Percentiles rank a stretch among this genome's conserved stretches.
phyloP scores from a whole-genome alignment of 345 rosid genomes.

The Mangifera indica region DNA sequence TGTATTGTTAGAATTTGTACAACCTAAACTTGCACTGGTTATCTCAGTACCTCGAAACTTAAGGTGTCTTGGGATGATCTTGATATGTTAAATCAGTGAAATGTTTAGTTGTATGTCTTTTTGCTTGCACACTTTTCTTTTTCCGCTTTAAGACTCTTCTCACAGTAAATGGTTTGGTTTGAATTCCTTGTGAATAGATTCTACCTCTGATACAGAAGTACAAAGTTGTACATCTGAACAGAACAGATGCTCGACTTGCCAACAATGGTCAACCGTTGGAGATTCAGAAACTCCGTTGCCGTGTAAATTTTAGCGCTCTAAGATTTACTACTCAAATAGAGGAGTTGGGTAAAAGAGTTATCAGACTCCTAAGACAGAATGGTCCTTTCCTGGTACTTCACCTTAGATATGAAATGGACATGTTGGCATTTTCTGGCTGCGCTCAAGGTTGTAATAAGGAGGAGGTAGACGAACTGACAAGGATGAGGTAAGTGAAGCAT shows the following conservation, averaged over 20 bases:
- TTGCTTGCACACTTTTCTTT: background rate
- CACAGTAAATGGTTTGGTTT: background rate
- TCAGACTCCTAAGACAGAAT: constrained; percentile 67
- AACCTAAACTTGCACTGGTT: background rate
- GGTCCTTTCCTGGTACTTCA: constrained; percentile 94
- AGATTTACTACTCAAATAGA: constrained; percentile 92
- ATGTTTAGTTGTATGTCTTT: background rate
- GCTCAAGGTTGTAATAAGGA: constrained; percentile 82
- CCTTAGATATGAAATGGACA: constrained; percentile 98
- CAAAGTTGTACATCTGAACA: constrained; percentile 83
- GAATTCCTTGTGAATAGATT: constrained; percentile 44
- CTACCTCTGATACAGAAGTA: constrained; percentile 83
- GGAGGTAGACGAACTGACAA: constrained; percentile 90
- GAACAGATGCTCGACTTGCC: constrained; percentile 91
- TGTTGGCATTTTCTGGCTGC: constrained; percentile 99
- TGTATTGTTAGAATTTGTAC: background rate
- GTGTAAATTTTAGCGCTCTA: constrained; percentile 83
- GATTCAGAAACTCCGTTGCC: constrained; percentile 89
- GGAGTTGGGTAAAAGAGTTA: constrained; percentile 80
- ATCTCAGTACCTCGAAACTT: background rate
- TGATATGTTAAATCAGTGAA: background rate
- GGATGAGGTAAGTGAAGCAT: constrained; percentile 69
- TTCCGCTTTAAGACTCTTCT: background rate
- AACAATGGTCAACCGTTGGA: constrained; percentile 72
- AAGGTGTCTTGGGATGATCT: background rate